phyloP scores from a whole-genome alignment of 2,329 filamentous ascomycete genomes.

The Fusarium redolens region DNA sequence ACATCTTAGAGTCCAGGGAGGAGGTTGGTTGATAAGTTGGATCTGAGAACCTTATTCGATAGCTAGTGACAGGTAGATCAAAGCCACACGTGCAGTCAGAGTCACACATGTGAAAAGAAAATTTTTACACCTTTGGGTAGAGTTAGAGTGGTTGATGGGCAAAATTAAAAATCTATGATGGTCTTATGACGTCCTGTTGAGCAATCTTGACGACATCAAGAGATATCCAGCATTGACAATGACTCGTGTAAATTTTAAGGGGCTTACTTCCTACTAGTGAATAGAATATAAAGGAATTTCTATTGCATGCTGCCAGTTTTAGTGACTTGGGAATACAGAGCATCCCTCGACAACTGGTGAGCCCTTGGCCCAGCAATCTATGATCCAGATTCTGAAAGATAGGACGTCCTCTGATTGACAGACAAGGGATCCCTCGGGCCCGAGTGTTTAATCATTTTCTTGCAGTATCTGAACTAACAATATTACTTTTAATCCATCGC shows the following conservation, averaged over 20 bases:
- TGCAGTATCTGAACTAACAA: background rate
- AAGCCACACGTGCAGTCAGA: background rate
- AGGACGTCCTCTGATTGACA: accelerated
- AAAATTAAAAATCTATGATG: background rate
- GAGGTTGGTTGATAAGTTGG: background rate
- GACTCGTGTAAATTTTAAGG: background rate
- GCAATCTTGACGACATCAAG: background rate
- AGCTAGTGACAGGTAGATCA: background rate
- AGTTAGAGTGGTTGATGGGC: background rate
- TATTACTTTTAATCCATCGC: background rate
- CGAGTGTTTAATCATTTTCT: accelerated
- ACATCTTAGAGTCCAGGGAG: background rate
- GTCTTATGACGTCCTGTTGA: background rate
- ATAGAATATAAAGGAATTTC: accelerated
- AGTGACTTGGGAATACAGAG: accelerated
- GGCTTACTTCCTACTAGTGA: background rate
- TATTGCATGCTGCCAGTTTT: accelerated
- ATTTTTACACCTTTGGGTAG: accelerated
- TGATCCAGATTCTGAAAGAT: background rate
- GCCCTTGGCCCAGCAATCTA: background rate
- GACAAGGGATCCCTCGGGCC: background rate
- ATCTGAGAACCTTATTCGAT: background rate
- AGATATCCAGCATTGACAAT: background rate
- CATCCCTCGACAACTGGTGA: background rate
- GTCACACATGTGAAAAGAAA: background rate